These are phyloP conservation scores for Hypholoma fasciculare DNA, from an alignment of 768 basidiomycete genomes.

Conservation along the genomic window DNA sequence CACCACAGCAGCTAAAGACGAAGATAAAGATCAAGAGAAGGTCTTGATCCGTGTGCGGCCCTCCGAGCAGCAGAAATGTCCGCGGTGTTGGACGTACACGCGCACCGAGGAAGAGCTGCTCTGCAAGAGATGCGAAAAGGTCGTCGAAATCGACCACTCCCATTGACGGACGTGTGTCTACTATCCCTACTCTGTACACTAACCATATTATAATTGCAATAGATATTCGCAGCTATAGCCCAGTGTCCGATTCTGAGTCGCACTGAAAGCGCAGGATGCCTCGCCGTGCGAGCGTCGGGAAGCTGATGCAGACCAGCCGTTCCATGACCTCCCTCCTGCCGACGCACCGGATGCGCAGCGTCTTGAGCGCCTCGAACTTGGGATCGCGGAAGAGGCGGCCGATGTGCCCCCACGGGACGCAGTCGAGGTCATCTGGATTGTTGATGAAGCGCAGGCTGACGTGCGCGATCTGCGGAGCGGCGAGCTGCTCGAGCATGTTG, in stretches of 20 bases:
- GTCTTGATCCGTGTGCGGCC: constrained; percentile 56
- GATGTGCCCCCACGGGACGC: not conserved
- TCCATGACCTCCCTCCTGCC: not conserved
- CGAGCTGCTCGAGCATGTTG: constrained; percentile 1
- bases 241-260: not conserved
- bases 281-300: not conserved
- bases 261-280: constrained; percentile 1
- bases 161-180: not conserved
- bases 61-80: constrained; percentile 70
- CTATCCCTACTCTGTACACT: not conserved
- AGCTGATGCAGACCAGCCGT: not conserved
- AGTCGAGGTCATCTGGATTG: not conserved
- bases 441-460: constrained; percentile 2
- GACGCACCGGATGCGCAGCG: not conserved
- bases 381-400: not conserved
- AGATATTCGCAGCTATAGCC: not conserved
- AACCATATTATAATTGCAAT: not conserved
- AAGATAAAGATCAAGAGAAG: constrained; percentile 31
- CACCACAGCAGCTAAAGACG: constrained; percentile 6
- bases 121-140: constrained; percentile 61
- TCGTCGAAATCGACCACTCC: constrained; percentile 7
- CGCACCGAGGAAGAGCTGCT: constrained; percentile 49
- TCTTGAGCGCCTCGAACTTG: not conserved
- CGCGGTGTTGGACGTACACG: constrained; percentile 87
- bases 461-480: not conserved